Conservation (phyloP, 2,329 filamentous ascomycete species). For the Ceratocystis papillata region DNA sequence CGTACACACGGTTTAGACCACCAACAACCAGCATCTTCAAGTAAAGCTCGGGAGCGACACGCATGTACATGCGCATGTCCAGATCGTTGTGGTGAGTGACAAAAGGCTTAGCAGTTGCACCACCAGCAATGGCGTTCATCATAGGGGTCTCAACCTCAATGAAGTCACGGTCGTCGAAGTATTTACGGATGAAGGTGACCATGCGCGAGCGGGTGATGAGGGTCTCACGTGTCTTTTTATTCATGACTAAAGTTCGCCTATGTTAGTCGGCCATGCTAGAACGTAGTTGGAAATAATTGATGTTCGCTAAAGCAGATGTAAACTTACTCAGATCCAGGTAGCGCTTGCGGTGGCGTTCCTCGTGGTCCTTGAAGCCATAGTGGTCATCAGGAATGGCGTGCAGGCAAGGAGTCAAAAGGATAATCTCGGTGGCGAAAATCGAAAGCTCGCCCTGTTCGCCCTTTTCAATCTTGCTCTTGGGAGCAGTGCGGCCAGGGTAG, state of each 20-base stretch:
- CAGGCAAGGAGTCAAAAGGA: conserved; percentile 79
- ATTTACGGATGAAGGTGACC: conserved; percentile 75
- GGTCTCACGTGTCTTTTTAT: conserved; percentile 71
- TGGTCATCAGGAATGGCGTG: conserved; percentile 83
- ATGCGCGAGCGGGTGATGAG: conserved; percentile 73
- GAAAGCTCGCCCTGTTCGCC: conserved; percentile 83
- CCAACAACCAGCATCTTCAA: conserved; percentile 95
- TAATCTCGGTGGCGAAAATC: conserved; percentile 79
- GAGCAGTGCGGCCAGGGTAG: conserved; percentile 71
- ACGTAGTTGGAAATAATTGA: background rate
- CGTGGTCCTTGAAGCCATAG: conserved; percentile 91
- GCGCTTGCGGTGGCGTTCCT: conserved; percentile 83
- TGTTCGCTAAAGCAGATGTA: background rate
- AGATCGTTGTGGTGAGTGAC: conserved; percentile 92
- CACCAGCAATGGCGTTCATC: conserved; percentile 91
- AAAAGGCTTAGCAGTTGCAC: conserved; percentile 88
- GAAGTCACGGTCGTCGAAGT: conserved; percentile 80
- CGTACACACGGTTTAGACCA: conserved; percentile 87
- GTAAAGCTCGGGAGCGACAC: conserved; percentile 88
- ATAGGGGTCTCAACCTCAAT: conserved; percentile 94
- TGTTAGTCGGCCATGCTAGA: background rate
- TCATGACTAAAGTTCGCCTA: conserved; percentile 53
- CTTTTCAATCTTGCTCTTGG: conserved; percentile 72
- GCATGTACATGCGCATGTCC: conserved; percentile 88
- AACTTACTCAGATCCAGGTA: conserved; percentile 67